Evolutionary conservation across 257 asterid species (phyloP).

Genomic region (Primulina eburnea): DNA sequence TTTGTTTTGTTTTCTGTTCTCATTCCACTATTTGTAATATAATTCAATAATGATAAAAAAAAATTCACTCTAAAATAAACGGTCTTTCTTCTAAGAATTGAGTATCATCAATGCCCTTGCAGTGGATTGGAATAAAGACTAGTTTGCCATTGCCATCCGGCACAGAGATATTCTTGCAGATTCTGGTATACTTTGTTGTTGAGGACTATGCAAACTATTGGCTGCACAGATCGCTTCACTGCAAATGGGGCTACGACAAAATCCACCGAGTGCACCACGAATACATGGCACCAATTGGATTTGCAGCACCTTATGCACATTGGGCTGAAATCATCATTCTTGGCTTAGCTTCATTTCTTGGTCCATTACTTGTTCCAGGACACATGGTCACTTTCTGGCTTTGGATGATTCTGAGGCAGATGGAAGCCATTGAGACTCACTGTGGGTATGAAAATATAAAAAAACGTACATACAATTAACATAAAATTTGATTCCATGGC

Average conservation of each 20-base stretch:
- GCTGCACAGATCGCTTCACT: constrained; percentile 67
- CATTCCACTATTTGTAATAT: not conserved
- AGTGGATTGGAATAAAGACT: constrained; percentile 69
- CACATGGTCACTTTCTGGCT: constrained; percentile 77
- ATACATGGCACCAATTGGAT: constrained; percentile 63
- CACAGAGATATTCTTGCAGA: constrained; percentile 50
- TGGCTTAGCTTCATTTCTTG: constrained; percentile 65
- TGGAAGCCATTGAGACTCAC: constrained; percentile 74
- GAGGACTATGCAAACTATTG: constrained; percentile 77
- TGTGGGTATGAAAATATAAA: constrained; percentile 40
- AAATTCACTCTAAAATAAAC: not conserved
- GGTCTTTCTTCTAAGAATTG: not conserved
- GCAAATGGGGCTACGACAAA: constrained; percentile 59
- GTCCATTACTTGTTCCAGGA: constrained; percentile 60
- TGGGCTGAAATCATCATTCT: constrained; percentile 70
- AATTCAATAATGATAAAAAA: not conserved
- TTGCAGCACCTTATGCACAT: constrained; percentile 79
- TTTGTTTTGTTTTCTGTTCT: not conserved
- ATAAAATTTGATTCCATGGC: too few relatives aligned
- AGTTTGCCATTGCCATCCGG: constrained; percentile 64
- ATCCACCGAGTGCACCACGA: constrained; percentile 79
- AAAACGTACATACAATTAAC: too few relatives aligned
- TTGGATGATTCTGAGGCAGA: constrained; percentile 61
- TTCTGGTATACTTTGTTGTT: constrained; percentile 51
- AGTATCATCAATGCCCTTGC: constrained; percentile 16